Evolutionary conservation across 371 early-diverging fungal species (phyloP).

Genomic region (Blakeslea trispora): DNA sequence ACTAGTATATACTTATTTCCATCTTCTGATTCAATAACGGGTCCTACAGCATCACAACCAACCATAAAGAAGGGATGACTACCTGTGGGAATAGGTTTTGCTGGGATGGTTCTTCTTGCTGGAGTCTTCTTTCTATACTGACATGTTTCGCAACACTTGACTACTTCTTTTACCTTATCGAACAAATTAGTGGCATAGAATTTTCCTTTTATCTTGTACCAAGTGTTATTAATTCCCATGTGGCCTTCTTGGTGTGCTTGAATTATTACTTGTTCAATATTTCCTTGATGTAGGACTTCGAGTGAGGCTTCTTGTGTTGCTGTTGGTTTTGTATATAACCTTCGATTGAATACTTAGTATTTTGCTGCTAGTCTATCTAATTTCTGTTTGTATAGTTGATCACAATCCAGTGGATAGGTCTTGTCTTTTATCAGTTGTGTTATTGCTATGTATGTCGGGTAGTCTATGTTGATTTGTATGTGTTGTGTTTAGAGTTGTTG

Average conservation of each 20-base stretch:
- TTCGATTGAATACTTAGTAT: background rate
- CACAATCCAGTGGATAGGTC: slow-evolving; percentile 8
- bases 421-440: background rate
- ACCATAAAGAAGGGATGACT: slow-evolving; percentile 23
- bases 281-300: slow-evolving; percentile 22
- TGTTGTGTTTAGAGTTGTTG: too few species aligned
- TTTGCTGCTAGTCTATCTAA: slow-evolving; percentile 9
- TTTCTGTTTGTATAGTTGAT: background rate
- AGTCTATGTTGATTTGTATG: too few species aligned
- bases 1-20: slow-evolving; percentile 15
- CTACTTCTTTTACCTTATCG: slow-evolving; percentile 3
- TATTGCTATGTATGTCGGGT: slow-evolving; percentile 12
- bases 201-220: background rate
- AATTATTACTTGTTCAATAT: slow-evolving; percentile 15
- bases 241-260: slow-evolving; percentile 27
- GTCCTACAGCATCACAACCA: too few species aligned
- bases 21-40: background rate
- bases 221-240: slow-evolving; percentile 24
- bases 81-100: slow-evolving; percentile 14
- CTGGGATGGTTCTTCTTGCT: slow-evolving; percentile 4
- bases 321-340: background rate
- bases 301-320: background rate
- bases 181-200: slow-evolving; percentile 2
- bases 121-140: slow-evolving; percentile 9
- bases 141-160: slow-evolving; percentile 12